Conservation (phyloP, 2,329 filamentous ascomycete genomes). For the Zarea fungicola region DNA sequence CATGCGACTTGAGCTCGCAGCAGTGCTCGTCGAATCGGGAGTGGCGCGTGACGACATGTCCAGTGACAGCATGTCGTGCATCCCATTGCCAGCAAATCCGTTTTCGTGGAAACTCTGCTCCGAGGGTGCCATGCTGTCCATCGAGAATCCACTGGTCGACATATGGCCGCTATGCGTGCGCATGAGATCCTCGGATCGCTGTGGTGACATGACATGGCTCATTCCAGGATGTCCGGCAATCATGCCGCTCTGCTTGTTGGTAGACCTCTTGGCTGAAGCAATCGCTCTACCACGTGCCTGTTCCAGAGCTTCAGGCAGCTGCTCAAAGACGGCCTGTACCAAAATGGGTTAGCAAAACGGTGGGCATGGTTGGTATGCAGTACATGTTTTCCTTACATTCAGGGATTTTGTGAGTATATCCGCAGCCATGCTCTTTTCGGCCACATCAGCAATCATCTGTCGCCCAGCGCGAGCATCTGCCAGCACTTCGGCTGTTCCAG, state of each 20-base stretch:
- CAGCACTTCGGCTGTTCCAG: conserved; percentile 71
- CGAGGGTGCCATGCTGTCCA: conserved; percentile 28
- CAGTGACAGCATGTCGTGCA: conserved; percentile 41
- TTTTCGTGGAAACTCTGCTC: conserved; percentile 30
- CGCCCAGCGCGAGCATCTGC: conserved; percentile 81
- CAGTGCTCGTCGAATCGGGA: conserved; percentile 38
- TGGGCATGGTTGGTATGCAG: background rate
- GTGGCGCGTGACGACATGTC: conserved; percentile 40
- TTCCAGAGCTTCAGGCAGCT: conserved; percentile 69
- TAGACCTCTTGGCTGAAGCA: conserved; percentile 23
- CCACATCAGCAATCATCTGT: conserved; percentile 72
- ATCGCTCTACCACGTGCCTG: conserved; percentile 35
- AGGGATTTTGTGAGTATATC: conserved; percentile 78
- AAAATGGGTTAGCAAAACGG: conserved; percentile 20
- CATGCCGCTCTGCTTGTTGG: conserved; percentile 21
- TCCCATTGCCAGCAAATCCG: conserved; percentile 31
- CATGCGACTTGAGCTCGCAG: conserved; percentile 34
- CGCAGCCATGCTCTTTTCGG: conserved; percentile 80
- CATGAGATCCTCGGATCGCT: conserved; percentile 30
- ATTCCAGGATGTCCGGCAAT: conserved; percentile 28
- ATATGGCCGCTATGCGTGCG: conserved; percentile 25
- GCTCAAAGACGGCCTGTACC: conserved; percentile 70
- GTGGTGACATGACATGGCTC: conserved; percentile 27
- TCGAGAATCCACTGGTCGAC: conserved; percentile 24
- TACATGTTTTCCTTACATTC: conserved; percentile 49